Conservation (phyloP, 805 yeast genomes). For the Candida sonorensis region DNA sequence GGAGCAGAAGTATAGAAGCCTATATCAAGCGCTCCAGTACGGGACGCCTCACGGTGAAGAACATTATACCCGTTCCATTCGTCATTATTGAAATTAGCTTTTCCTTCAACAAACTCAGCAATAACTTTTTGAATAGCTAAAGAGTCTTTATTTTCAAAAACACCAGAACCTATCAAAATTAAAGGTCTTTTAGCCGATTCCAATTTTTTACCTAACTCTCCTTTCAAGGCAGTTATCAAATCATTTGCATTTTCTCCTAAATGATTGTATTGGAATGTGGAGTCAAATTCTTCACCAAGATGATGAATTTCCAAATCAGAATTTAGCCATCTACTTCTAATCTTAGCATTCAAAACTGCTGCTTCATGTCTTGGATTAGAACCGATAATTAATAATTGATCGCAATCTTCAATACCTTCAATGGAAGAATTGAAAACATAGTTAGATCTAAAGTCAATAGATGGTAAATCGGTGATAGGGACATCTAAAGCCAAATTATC, state of each 20-base stretch:
- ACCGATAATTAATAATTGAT: slow-evolving; percentile 72
- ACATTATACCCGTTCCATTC: slow-evolving; percentile 80
- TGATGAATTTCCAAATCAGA: slow-evolving; percentile 58
- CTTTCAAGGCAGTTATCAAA: slow-evolving; percentile 53
- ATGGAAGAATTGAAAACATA: slow-evolving; percentile 75
- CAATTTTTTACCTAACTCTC: slow-evolving; percentile 63
- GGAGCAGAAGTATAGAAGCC: slow-evolving; percentile 57
- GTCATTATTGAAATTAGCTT: slow-evolving; percentile 53
- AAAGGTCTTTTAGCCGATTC: slow-evolving; percentile 64
- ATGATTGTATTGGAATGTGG: slow-evolving; percentile 61
- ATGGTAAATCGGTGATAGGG: slow-evolving; percentile 50
- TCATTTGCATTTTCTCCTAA: slow-evolving; percentile 56
- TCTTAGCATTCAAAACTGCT: slow-evolving; percentile 77
- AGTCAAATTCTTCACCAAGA: slow-evolving; percentile 71
- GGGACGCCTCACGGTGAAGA: slow-evolving; percentile 80
- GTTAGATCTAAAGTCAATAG: slow-evolving; percentile 71
- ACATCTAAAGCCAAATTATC: slow-evolving; percentile 76
- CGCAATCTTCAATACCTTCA: slow-evolving; percentile 77
- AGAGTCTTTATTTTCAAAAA: slow-evolving; percentile 61
- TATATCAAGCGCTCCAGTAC: slow-evolving; percentile 80
- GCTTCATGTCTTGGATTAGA: slow-evolving; percentile 90
- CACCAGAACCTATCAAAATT: slow-evolving; percentile 77
- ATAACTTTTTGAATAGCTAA: slow-evolving; percentile 51
- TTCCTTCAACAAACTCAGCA: slow-evolving; percentile 52
- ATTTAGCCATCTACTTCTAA: slow-evolving; percentile 74